phyloP scores from a whole-genome alignment of 257 asterid genomes.

The Buddleja alternifolia region DNA sequence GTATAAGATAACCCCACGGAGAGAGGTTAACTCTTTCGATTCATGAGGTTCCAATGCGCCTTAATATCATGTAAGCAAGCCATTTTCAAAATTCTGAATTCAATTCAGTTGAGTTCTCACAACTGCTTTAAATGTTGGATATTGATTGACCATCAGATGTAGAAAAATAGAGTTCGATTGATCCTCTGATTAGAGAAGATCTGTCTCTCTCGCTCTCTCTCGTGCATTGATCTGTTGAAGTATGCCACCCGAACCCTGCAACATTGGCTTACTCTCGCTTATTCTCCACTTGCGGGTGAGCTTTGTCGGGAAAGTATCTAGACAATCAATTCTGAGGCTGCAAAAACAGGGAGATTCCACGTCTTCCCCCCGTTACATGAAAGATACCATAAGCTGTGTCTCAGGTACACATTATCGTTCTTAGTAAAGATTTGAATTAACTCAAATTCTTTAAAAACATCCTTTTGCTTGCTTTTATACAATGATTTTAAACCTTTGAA shows the following conservation, averaged over 20 bases:
- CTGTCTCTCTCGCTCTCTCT: no score
- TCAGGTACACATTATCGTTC: slow-evolving; percentile 50
- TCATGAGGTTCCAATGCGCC: no score
- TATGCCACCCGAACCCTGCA: slow-evolving; percentile 88
- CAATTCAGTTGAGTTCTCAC: no score
- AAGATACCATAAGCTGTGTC: slow-evolving; percentile 74
- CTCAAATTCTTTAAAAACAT: neutral
- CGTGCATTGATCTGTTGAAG: slow-evolving; percentile 89
- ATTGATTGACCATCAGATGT: no score
- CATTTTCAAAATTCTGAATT: no score
- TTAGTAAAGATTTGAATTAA: neutral
- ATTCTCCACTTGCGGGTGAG: slow-evolving; percentile 88
- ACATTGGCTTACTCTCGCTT: slow-evolving; percentile 88
- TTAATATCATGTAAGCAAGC: no score
- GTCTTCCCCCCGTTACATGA: slow-evolving; percentile 91
- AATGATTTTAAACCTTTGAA: slow-evolving; percentile 10
- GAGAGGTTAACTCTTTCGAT: no score
- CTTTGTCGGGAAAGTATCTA: slow-evolving; percentile 81
- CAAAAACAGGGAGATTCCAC: slow-evolving; percentile 74
- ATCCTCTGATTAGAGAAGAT: no score
- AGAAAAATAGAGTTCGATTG: no score
- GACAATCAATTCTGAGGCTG: slow-evolving; percentile 71
- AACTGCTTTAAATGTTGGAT: no score
- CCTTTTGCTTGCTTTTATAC: neutral
- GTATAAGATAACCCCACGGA: no score